Evolutionary conservation across 169 alveolate genomes (phyloP), one percentile per base, ranked within the genome.

Genomic region (Eimeria tenella): DNA sequence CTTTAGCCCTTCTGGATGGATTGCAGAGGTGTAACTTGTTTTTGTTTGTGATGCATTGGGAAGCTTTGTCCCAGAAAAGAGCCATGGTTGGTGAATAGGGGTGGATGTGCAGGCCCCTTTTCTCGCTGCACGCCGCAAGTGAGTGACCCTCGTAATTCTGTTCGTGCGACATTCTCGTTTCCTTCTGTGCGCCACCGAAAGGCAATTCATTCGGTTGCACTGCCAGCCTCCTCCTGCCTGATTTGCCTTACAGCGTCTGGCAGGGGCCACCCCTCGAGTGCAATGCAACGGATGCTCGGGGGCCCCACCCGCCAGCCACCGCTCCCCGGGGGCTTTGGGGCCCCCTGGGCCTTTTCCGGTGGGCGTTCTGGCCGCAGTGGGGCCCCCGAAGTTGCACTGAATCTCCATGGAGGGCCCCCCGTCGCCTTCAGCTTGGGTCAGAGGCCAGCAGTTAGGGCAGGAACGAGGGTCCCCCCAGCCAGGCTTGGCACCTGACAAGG

Each of bases 381-480:
- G 55, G 68, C 53, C 49, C 88, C 70, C 52, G 25, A 55, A 19
- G 71, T 50, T 68, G 11, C 25, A 19, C 9, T 25, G 53, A 21
- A 50, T 55, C 25, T 49, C 52, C 71, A 79, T 79, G 88, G 88
- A 50, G 88, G 88, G 88, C 5, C 52, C 70, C 88, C 88, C 88
- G 25, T 50, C 88, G 5, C 71, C 88, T 79, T 23, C 88, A n/a
- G 49, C 88, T 4, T 50, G 9, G 88, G 88, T 52, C 7, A n/a
- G 42, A 13, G 77, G 77, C 49, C 77, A 68, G 77, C 77, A 68
- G 77, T 23, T 68, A n/a, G 49, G 49, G 77, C 42, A 23, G 13
- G 11, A 15, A 17, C n/a, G 31, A n/a, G 77, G 77, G 31, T 17
- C 31, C 31, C 77, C 77, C 31, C 77, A 11, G 77, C 49, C 49